A percentile compares a stretch with the other conserved stretches of the same genome.
Conservation (phyloP, 2,329 filamentous ascomycete genomes). For the Stromatinia cepivora region DNA sequence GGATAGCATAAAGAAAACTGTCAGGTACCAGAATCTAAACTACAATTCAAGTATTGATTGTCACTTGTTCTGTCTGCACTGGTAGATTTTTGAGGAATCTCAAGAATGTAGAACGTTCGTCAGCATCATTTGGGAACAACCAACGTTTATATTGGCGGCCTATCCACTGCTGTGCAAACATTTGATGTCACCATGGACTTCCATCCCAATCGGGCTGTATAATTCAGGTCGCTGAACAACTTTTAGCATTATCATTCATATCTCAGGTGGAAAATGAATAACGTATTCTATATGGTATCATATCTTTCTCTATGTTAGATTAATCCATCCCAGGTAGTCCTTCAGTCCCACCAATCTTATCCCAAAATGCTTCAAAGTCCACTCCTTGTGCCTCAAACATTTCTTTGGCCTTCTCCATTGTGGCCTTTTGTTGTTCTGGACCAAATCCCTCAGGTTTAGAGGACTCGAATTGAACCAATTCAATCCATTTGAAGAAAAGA, state of each 20-base stretch:
- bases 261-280: neutral
- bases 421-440: constrained; percentile 67
- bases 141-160: neutral
- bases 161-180: neutral
- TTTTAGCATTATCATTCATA: neutral
- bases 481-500: constrained; percentile 89
- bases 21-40: neutral
- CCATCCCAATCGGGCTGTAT: neutral
- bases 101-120: neutral
- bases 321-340: constrained; percentile 53
- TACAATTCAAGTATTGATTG: neutral
- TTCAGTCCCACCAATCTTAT: constrained; percentile 63
- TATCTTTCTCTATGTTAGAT: neutral
- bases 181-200: neutral
- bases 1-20: neutral
- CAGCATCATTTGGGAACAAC: neutral
- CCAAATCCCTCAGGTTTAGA: constrained; percentile 77
- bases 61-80: neutral
- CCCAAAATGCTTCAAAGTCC: constrained; percentile 81
- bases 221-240: neutral
- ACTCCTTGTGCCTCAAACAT: constrained; percentile 74
- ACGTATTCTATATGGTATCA: constrained; percentile 20
- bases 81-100: neutral
- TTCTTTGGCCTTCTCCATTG: constrained; percentile 71
- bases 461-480: constrained; percentile 86